Conservation (phyloP, 164 flowering plant species). For the Litsea cubeba region DNA sequence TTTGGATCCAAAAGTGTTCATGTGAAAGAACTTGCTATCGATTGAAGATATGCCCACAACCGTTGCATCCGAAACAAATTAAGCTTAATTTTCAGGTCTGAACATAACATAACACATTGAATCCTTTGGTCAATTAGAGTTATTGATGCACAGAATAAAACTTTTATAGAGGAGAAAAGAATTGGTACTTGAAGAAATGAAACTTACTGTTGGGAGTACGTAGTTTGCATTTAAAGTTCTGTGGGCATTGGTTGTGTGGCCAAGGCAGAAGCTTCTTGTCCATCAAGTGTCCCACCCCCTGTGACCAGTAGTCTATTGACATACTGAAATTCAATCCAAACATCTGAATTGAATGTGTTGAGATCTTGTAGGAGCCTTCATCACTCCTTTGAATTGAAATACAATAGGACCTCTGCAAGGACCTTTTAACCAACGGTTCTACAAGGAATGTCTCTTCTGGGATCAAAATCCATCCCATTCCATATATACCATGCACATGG, state of each 20-base stretch:
- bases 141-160: too few species aligned
- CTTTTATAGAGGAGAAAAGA: too few species aligned
- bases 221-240: conserved; percentile 9
- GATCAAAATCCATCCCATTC: conserved; percentile 18
- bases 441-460: conserved; percentile 31
- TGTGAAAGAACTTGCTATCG: conserved; percentile 64
- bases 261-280: conserved; percentile 47
- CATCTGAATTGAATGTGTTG: not conserved
- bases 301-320: conserved; percentile 23
- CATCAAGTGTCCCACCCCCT: conserved; percentile 51
- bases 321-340: conserved; percentile 36
- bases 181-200: not conserved
- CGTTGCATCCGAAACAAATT: conserved; percentile 28
- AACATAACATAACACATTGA: not conserved
- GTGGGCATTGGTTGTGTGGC: conserved; percentile 18
- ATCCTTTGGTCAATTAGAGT: too few species aligned
- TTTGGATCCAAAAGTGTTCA: conserved; percentile 37
- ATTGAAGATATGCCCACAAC: conserved; percentile 40
- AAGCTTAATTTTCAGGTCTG: conserved; percentile 54
- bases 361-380: conserved; percentile 20
- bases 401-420: conserved; percentile 27
- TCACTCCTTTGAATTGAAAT: conserved; percentile 18
- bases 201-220: conserved; percentile 46
- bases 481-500: conserved; percentile 36
- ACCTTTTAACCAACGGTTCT: conserved; percentile 20